Conservation (phyloP, 2,329 filamentous ascomycete genomes). For the Hypocrella siamensis region DNA sequence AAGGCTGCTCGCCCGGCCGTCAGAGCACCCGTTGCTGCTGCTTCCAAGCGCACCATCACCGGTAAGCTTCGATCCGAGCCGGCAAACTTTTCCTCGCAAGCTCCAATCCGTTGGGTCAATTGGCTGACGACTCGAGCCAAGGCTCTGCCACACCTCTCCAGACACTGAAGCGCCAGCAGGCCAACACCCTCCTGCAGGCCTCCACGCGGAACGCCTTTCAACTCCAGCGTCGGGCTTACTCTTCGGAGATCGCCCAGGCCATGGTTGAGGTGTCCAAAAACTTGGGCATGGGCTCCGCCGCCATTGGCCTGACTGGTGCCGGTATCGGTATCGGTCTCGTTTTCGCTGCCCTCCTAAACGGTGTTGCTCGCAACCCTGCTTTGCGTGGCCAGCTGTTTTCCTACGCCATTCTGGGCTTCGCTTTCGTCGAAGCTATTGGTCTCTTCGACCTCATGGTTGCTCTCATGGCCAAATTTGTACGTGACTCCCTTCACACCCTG, state of each 20-base stretch:
- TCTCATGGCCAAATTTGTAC: slow-evolving; percentile 83
- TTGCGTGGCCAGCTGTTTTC: slow-evolving; percentile 93
- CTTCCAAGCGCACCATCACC: slow-evolving; percentile 62
- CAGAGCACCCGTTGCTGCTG: slow-evolving; percentile 45
- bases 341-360: slow-evolving; percentile 78
- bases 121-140: slow-evolving; percentile 19
- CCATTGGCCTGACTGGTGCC: slow-evolving; percentile 83
- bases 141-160: slow-evolving; percentile 49
- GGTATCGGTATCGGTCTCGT: slow-evolving; percentile 94
- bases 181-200: slow-evolving; percentile 49
- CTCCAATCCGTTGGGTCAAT: slow-evolving; percentile 16
- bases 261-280: slow-evolving; percentile 86
- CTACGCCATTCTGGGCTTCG: slow-evolving; percentile 90
- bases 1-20: slow-evolving; percentile 66
- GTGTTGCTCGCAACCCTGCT: slow-evolving; percentile 85
- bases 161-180: slow-evolving; percentile 61
- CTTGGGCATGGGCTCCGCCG: slow-evolving; percentile 76
- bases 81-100: neutral
- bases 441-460: slow-evolving; percentile 84
- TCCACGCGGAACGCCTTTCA: slow-evolving; percentile 50
- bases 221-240: slow-evolving; percentile 60
- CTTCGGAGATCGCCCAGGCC: slow-evolving; percentile 74
- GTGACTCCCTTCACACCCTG: slow-evolving; percentile 16
- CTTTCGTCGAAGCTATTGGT: slow-evolving; percentile 86
- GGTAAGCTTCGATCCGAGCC: slow-evolving; percentile 34